Evolutionary conservation across 78 protist genomes (phyloP), one percentile per base, ranked within the genome.

Genomic region (Bigelowiella natans): DNA sequence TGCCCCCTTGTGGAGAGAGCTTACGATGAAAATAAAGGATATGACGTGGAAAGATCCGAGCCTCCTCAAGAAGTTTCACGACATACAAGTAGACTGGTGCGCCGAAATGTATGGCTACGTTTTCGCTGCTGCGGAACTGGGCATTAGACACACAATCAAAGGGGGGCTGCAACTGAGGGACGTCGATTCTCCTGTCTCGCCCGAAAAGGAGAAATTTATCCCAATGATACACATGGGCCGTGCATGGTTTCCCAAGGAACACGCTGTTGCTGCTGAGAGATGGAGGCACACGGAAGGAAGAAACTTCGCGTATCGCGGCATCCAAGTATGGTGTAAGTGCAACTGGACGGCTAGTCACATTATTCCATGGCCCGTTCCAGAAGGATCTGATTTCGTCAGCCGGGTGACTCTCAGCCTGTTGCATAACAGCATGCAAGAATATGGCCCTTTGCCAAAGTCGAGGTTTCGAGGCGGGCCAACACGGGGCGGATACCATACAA

Each of bases 281-380:
- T 85, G 87, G 87, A 37, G 87, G 11, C 87, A 85, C 11, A 85
- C 87, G 38, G 87, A 85, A 85, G 87, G 87, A 18, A 34, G 87
- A 51, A 51, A 51, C 73, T 51, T 51, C 18, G 73, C 73, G 34
- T 51, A 51, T 51, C 7, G 73, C 7, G 73, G 73, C 34, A 51
- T 51, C 7, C 73, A 51, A 18, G 87, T 85, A 18, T 85, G 87
- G 87, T 85, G 87, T 37, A 85, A 85, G 87, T 85, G 87, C 11
- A 85, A 85, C 18, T 85, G 87, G 87, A 85, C 87, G 7, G 87
- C 87, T 29, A 85, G 87, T 37, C 51, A 85, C 18, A 85, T 85
- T 18, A 85, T 85, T 37, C 87, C 87, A 29, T 85, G 87, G 87
- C 87, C 87, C 37, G 38, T 85, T 29, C 87, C 87, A 37, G 87